These are phyloP conservation scores for Nicotiana knightiana DNA, from an alignment of 257 asterid genomes.

Conservation along the genomic window DNA sequence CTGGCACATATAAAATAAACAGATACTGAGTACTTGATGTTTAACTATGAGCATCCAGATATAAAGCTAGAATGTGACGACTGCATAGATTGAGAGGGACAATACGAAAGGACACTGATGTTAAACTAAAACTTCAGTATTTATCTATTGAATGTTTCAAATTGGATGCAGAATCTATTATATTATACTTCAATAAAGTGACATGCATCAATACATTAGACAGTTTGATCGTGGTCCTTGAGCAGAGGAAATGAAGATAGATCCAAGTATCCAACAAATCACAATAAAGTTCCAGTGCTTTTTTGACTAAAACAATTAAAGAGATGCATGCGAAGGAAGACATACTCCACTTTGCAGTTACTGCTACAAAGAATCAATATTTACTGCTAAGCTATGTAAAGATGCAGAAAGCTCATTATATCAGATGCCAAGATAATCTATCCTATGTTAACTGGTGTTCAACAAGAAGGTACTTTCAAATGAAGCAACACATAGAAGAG, in stretches of 20 bases:
- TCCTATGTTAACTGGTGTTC: background rate
- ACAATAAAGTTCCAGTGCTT: background rate
- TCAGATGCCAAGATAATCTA: background rate
- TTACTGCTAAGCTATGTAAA: background rate
- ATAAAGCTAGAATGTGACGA: background rate
- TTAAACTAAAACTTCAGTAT: background rate
- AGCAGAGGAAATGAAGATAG: background rate
- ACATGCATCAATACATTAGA: background rate
- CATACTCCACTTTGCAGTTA: background rate
- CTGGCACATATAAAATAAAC: background rate
- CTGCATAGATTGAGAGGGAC: background rate
- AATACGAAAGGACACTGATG: background rate
- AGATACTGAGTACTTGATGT: background rate
- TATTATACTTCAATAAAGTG: background rate
- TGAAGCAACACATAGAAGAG: background rate
- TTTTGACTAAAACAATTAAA: background rate
- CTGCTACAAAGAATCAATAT: background rate
- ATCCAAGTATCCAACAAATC: background rate
- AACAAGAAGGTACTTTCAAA: background rate
- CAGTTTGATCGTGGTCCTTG: background rate
- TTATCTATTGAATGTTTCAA: background rate
- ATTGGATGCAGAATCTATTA: background rate
- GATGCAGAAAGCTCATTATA: background rate
- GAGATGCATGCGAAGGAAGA: background rate
- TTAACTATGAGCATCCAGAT: background rate